Conservation (phyloP, 2,329 filamentous ascomycete genomes). For the Colletotrichum orbiculare region DNA sequence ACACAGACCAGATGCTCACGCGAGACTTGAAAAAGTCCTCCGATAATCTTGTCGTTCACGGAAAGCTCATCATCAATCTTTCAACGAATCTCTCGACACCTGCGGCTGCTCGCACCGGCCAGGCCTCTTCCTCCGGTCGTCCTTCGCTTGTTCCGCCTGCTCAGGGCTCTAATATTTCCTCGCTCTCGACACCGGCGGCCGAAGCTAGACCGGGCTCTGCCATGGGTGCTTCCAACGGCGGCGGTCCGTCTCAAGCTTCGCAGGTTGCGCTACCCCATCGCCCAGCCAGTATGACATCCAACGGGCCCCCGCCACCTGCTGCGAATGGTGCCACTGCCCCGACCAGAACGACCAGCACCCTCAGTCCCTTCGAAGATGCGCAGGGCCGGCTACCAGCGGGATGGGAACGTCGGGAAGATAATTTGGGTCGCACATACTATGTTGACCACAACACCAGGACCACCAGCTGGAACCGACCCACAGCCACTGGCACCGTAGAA, state of each 20-base stretch:
- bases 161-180: slow-evolving; percentile 54
- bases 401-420: slow-evolving; percentile 96
- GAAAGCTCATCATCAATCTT: slow-evolving; percentile 95
- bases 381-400: slow-evolving; percentile 91
- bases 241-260: slow-evolving; percentile 52
- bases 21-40: slow-evolving; percentile 97
- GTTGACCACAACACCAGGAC: slow-evolving; percentile 98
- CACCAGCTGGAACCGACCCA: slow-evolving; percentile 94
- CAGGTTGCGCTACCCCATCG: slow-evolving; percentile 57
- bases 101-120: slow-evolving; percentile 69
- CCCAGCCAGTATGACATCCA: slow-evolving; percentile 58
- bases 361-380: slow-evolving; percentile 96
- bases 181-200: slow-evolving; percentile 54
- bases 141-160: slow-evolving; percentile 57
- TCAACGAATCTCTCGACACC: slow-evolving; percentile 88
- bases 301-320: slow-evolving; percentile 40
- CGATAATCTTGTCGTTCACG: slow-evolving; percentile 96
- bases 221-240: slow-evolving; percentile 62
- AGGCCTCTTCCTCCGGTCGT: slow-evolving; percentile 57
- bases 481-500: slow-evolving; percentile 80
- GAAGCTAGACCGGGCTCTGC: slow-evolving; percentile 65
- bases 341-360: slow-evolving; percentile 52
- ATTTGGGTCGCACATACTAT: slow-evolving; percentile 94
- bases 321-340: slow-evolving; percentile 47
- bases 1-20: slow-evolving; percentile 97